phyloP scores from a whole-genome alignment of 371 early-diverging fungal species.

The Mycotypha africana region DNA sequence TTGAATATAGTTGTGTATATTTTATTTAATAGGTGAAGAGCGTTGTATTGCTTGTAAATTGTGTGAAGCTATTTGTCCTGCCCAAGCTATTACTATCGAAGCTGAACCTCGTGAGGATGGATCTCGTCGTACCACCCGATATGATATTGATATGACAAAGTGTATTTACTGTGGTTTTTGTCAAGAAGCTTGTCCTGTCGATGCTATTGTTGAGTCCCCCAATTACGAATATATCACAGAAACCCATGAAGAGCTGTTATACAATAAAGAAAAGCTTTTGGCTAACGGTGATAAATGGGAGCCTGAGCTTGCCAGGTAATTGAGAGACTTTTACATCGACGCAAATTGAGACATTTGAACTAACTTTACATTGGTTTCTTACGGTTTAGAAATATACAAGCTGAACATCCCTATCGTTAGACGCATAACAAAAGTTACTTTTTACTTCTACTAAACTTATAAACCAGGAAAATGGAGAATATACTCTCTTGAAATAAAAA shows the following conservation, averaged over 20 bases:
- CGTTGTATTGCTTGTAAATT: slow-evolving; percentile 98
- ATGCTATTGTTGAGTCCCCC: slow-evolving; percentile 97
- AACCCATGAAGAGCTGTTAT: slow-evolving; percentile 92
- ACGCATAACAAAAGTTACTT: too few relatives aligned
- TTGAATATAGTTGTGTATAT: too few relatives aligned
- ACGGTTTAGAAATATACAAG: slow-evolving; percentile 52
- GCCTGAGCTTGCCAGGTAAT: slow-evolving; percentile 71
- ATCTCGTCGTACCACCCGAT: slow-evolving; percentile 92
- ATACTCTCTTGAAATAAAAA: too few relatives aligned
- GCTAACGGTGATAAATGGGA: slow-evolving; percentile 99
- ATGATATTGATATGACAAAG: slow-evolving; percentile 99
- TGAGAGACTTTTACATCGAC: too few relatives aligned
- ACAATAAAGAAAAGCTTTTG: slow-evolving; percentile 97
- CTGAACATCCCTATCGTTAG: slow-evolving; percentile 64
- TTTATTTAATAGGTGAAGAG: slow-evolving; percentile 75
- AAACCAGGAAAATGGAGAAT: too few relatives aligned
- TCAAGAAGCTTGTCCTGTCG: slow-evolving; percentile 82
- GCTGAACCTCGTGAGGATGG: slow-evolving; percentile 96
- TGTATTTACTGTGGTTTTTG: slow-evolving; percentile 96
- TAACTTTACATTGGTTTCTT: too few relatives aligned
- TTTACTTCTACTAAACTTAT: too few relatives aligned
- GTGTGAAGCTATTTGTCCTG: slow-evolving; percentile 97
- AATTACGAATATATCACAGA: slow-evolving; percentile 97
- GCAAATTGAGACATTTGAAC: too few relatives aligned
- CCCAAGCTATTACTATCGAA: slow-evolving; percentile 99